These are phyloP conservation scores for Fusarium annulatum DNA, from an alignment of 2,329 filamentous ascomycete species.

Conservation along the genomic window DNA sequence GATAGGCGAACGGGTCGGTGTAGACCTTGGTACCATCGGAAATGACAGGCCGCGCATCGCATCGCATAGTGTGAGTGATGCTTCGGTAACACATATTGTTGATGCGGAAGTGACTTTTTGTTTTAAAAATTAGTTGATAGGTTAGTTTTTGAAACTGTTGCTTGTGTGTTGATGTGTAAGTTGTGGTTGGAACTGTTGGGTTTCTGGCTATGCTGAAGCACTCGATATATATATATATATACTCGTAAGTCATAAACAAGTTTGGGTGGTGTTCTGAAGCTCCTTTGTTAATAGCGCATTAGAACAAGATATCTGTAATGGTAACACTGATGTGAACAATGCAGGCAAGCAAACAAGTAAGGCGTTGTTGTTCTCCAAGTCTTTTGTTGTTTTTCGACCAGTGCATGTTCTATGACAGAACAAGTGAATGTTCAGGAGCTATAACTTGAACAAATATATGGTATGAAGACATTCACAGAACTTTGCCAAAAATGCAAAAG, in stretches of 20 bases:
- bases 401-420: neutral
- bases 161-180: neutral
- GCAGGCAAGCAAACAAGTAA: neutral
- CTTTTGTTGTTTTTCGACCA: neutral
- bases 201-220: neutral
- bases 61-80: slow-evolving; percentile 43
- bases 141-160: neutral
- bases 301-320: neutral
- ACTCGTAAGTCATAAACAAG: neutral
- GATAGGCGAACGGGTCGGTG: slow-evolving; percentile 40
- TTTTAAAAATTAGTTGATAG: neutral
- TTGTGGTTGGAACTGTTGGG: neutral
- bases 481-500: too few relatives aligned
- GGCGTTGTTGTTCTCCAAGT: neutral
- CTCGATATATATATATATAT: neutral
- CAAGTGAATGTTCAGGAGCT: neutral
- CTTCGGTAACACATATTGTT: slow-evolving; percentile 42
- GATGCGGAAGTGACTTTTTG: neutral
- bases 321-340: neutral
- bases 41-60: slow-evolving; percentile 46
- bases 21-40: slow-evolving; percentile 37
- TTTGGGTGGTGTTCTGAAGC: neutral
- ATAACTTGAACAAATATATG: neutral
- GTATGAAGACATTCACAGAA: neutral
- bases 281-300: neutral